A percentile compares a stretch with the other conserved stretches of the same genome.
phyloP scores from a whole-genome alignment of 805 yeast genomes.

The Candida taoyuanica region DNA sequence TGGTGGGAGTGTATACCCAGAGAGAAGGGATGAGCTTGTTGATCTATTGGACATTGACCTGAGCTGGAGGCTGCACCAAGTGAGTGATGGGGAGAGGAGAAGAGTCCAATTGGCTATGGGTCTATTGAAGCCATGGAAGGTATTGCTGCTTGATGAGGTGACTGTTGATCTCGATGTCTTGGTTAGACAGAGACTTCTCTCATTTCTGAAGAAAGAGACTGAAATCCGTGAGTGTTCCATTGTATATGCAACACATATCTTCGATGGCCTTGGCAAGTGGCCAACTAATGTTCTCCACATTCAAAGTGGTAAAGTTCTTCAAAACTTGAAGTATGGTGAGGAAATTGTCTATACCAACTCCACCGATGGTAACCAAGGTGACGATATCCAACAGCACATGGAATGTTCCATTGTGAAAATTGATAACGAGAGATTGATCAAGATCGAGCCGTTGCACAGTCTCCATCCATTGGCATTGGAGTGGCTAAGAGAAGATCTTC shows the following conservation, averaged over 20 bases:
- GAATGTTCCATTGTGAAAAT: conserved; percentile 14
- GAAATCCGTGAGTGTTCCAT: conserved; percentile 64
- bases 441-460: conserved; percentile 42
- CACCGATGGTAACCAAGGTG: conserved; percentile 15
- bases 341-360: conserved; percentile 29
- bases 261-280: conserved; percentile 92
- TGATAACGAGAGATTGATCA: conserved; percentile 23
- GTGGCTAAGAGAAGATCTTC: conserved; percentile 57
- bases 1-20: conserved; percentile 69
- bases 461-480: conserved; percentile 69
- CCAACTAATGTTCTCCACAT: conserved; percentile 81
- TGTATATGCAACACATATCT: conserved; percentile 92
- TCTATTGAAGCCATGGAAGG: conserved; percentile 81
- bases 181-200: conserved; percentile 70
- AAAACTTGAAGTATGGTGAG: conserved; percentile 29
- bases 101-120: conserved; percentile 96
- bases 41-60: conserved; percentile 81
- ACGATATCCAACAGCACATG: conserved; percentile 22
- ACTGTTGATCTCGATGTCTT: conserved; percentile 95
- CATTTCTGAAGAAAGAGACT: conserved; percentile 73
- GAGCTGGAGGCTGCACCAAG: conserved; percentile 86
- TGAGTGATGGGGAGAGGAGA: conserved; percentile 93
- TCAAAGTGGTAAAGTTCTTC: conserved; percentile 54
- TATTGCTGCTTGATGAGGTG: conserved; percentile 88
- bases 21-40: conserved; percentile 72